Evolutionary conservation across 2,329 filamentous ascomycete genomes (phyloP).

Genomic region (Endoconidiophora laricicola): DNA sequence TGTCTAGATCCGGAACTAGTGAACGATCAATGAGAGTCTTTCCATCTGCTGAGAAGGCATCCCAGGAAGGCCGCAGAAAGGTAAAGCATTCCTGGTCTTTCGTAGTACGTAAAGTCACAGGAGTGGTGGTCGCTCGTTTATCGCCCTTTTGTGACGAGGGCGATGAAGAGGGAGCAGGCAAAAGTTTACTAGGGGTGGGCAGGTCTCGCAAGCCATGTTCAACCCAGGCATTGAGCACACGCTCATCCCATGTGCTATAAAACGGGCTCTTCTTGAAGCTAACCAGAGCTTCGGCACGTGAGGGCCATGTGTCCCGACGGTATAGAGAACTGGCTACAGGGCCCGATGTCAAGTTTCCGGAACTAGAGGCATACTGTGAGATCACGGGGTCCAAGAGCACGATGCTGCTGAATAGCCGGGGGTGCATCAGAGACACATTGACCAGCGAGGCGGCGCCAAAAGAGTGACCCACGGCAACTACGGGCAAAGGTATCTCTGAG

Average conservation of each 20-base stretch:
- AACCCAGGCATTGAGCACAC: conserved; percentile 61
- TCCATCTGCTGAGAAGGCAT: conserved; percentile 24
- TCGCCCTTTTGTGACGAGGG: not conserved
- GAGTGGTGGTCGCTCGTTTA: conserved; percentile 18
- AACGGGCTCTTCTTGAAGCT: conserved; percentile 50
- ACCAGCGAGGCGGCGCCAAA: conserved; percentile 65
- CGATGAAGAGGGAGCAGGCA: not conserved
- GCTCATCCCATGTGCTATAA: conserved; percentile 62
- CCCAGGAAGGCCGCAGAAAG: conserved; percentile 47
- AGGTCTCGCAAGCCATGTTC: conserved; percentile 57
- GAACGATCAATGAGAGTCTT: conserved; percentile 24
- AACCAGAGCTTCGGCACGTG: conserved; percentile 47
- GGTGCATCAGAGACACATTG: conserved; percentile 59
- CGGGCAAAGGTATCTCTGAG: conserved; percentile 45
- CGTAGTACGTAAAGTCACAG: conserved; percentile 61
- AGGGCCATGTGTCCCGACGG: conserved; percentile 71
- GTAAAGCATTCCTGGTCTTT: conserved; percentile 75
- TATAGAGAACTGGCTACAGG: conserved; percentile 46
- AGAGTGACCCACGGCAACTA: conserved; percentile 77
- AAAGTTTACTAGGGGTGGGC: conserved; percentile 17
- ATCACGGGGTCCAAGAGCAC: conserved; percentile 79
- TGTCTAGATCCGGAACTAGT: conserved; percentile 30
- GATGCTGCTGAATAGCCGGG: conserved; percentile 59
- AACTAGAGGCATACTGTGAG: conserved; percentile 24
- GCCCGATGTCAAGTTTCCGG: conserved; percentile 12